phyloP scores from a whole-genome alignment of 2,329 filamentous ascomycete genomes.

The Cercospora sp. region DNA sequence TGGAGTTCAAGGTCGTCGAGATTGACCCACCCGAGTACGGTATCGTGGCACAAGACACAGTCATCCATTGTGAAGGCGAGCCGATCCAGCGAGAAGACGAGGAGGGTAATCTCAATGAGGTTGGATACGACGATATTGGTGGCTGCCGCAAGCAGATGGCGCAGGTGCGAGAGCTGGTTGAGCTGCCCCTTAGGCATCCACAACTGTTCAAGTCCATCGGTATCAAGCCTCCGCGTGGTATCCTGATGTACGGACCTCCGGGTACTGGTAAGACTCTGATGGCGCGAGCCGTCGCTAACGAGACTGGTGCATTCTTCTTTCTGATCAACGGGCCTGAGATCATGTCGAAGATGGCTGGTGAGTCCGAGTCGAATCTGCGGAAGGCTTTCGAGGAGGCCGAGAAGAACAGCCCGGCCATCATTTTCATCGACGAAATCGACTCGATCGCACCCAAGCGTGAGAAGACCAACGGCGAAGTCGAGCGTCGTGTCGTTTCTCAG shows the following conservation, averaged over 20 bases:
- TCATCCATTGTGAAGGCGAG: slow-evolving; percentile 98
- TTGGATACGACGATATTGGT: slow-evolving; percentile 98
- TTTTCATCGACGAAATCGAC: slow-evolving; percentile 99
- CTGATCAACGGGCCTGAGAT: slow-evolving; percentile 98
- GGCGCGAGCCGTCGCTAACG: slow-evolving; percentile 97
- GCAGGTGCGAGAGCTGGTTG: slow-evolving; percentile 97
- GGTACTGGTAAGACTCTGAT: slow-evolving; percentile 99
- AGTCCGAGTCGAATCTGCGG: slow-evolving; percentile 95
- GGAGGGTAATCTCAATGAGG: slow-evolving; percentile 98
- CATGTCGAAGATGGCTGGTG: slow-evolving; percentile 99
- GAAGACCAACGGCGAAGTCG: slow-evolving; percentile 98
- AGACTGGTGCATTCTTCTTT: slow-evolving; percentile 99
- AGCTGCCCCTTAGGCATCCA: slow-evolving; percentile 92
- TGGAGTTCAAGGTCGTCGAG: slow-evolving; percentile 99
- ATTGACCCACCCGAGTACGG: slow-evolving; percentile 98
- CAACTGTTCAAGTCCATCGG: slow-evolving; percentile 99
- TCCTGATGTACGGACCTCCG: slow-evolving; percentile 87
- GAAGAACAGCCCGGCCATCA: slow-evolving; percentile 98
- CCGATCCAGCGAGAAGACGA: slow-evolving; percentile 97
- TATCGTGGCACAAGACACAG: slow-evolving; percentile 96
- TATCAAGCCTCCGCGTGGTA: slow-evolving; percentile 98
- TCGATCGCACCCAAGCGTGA: slow-evolving; percentile 99
- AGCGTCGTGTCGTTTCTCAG: slow-evolving; percentile 97
- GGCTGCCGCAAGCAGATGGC: slow-evolving; percentile 99
- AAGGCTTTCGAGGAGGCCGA: slow-evolving; percentile 99